These are phyloP conservation scores for Fusarium musae DNA, from an alignment of 2,329 filamentous ascomycete species.

Conservation along the genomic window DNA sequence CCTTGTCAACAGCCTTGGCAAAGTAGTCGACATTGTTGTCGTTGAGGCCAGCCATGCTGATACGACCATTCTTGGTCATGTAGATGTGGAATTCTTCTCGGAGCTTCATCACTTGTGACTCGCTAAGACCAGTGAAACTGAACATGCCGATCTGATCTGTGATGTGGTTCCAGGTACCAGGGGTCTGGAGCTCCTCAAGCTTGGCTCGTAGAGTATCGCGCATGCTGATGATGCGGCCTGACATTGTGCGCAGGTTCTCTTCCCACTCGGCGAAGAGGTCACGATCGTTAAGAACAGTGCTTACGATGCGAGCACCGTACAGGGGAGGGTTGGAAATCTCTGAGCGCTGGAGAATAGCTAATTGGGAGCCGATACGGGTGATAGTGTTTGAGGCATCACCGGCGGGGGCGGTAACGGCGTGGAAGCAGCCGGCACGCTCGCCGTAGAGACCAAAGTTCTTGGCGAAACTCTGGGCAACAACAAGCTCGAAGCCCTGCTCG, in stretches of 20 bases:
- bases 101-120: slow-evolving; percentile 78
- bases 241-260: slow-evolving; percentile 91
- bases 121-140: slow-evolving; percentile 85
- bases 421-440: slow-evolving; percentile 95
- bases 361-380: slow-evolving; percentile 81
- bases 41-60: slow-evolving; percentile 98
- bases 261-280: slow-evolving; percentile 91
- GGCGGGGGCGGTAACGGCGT: slow-evolving; percentile 83
- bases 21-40: slow-evolving; percentile 93
- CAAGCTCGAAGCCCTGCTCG: slow-evolving; percentile 88
- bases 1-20: slow-evolving; percentile 86
- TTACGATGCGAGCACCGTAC: slow-evolving; percentile 91
- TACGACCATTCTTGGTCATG: slow-evolving; percentile 97
- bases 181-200: slow-evolving; percentile 86
- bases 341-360: slow-evolving; percentile 93
- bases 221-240: slow-evolving; percentile 94
- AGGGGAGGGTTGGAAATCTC: slow-evolving; percentile 98
- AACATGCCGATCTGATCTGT: slow-evolving; percentile 99
- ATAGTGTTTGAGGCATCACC: slow-evolving; percentile 71
- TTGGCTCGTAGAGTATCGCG: slow-evolving; percentile 79
- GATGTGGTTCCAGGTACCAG: slow-evolving; percentile 95
- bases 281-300: slow-evolving; percentile 83
- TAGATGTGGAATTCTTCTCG: slow-evolving; percentile 80
- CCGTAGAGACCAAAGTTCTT: slow-evolving; percentile 99
- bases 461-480: slow-evolving; percentile 92